Evolutionary conservation across 176 grass and related monocot genomes (phyloP).

Genomic region (Triticum urartu): DNA sequence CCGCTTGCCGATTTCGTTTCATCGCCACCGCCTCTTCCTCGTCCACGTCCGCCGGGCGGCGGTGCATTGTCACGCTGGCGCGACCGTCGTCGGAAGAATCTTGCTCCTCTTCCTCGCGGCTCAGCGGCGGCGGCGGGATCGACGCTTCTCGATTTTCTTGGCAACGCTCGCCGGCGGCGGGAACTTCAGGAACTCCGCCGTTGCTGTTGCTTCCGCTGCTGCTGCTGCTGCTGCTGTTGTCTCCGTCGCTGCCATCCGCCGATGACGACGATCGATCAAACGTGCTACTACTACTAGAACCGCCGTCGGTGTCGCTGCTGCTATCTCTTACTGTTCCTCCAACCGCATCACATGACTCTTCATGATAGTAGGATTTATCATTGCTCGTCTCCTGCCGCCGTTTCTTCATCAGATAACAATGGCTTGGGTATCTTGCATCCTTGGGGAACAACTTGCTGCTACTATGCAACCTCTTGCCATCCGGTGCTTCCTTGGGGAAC

Average conservation of each 20-base stretch:
- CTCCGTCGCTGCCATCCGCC: not conserved
- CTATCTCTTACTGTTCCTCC: not conserved
- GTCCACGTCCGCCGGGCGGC: not conserved
- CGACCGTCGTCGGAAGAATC: not conserved
- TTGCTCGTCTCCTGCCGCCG: not conserved
- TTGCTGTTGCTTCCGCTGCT: not conserved
- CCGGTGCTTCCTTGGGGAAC: not conserved
- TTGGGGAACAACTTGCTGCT: too few relatives aligned
- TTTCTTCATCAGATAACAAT: not conserved
- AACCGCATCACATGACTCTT: not conserved
- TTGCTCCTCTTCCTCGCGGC: not conserved
- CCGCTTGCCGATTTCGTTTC: not conserved
- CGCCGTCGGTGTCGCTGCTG: not conserved
- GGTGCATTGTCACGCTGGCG: not conserved
- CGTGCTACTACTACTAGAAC: conserved; percentile 22
- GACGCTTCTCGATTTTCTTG: not conserved
- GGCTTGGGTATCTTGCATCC: not conserved
- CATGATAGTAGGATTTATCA: not conserved
- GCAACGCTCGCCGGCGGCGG: not conserved
- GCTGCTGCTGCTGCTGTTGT: not conserved
- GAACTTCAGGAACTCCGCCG: not conserved
- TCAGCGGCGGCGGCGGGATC: not conserved
- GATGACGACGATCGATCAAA: conserved; percentile 30
- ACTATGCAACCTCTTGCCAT: not conserved
- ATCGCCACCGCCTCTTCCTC: not conserved